Evolutionary conservation across 805 yeast species (phyloP).

Genomic region (Komagataella pseudopastoris): DNA sequence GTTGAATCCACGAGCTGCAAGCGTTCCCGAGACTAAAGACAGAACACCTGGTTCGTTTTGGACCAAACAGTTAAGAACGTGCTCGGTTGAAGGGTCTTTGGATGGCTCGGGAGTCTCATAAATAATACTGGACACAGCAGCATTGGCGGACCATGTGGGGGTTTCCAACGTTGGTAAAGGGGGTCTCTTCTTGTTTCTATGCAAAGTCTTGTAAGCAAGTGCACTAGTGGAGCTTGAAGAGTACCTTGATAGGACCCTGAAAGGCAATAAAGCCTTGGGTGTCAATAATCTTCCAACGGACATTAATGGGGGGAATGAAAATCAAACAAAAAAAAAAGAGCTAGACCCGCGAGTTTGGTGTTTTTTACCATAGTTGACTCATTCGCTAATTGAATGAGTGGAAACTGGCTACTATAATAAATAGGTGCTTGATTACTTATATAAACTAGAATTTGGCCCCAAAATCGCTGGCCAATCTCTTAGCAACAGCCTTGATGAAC

Average conservation of each 20-base stretch:
- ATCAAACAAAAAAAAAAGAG: background rate
- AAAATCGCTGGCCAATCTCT: slow-evolving; percentile 29
- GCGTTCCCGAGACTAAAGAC: slow-evolving; percentile 82
- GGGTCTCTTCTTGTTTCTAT: slow-evolving; percentile 77
- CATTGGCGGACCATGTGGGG: slow-evolving; percentile 91
- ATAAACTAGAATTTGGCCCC: background rate
- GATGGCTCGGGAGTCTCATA: slow-evolving; percentile 77
- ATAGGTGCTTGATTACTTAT: background rate
- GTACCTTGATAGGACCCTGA: background rate
- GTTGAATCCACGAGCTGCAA: slow-evolving; percentile 97
- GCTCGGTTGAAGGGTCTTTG: slow-evolving; percentile 57
- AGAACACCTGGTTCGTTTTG: slow-evolving; percentile 98
- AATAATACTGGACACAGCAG: slow-evolving; percentile 90
- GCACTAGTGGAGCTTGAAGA: slow-evolving; percentile 75
- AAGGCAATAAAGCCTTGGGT: background rate
- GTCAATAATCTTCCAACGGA: background rate
- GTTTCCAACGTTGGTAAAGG: slow-evolving; percentile 87
- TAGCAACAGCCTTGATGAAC: slow-evolving; percentile 72
- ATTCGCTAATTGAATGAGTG: background rate
- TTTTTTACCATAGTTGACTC: background rate
- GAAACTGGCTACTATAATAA: background rate
- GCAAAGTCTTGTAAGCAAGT: slow-evolving; percentile 83
- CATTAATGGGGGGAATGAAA: background rate
- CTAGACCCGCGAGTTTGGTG: background rate
- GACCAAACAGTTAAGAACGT: slow-evolving; percentile 90